Evolutionary conservation across 2,329 filamentous ascomycete species (phyloP).

Genomic region (Pochonia chlamydosporia): DNA sequence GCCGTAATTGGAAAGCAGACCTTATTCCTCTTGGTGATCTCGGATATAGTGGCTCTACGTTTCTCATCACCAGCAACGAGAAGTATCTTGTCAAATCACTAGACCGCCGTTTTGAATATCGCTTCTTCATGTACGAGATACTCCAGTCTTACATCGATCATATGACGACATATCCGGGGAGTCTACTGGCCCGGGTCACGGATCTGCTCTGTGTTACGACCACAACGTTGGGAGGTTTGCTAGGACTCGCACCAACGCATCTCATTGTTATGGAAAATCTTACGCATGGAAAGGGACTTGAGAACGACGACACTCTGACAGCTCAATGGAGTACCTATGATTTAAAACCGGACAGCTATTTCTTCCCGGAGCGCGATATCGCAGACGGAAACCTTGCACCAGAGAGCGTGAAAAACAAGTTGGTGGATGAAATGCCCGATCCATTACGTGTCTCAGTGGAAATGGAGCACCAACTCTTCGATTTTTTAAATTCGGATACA

Average conservation of each 20-base stretch:
- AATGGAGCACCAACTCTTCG: constrained; percentile 51
- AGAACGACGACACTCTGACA: constrained; percentile 34
- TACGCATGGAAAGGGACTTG: constrained; percentile 49
- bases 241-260: constrained; percentile 59
- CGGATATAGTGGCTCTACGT: constrained; percentile 71
- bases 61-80: constrained; percentile 61
- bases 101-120: constrained; percentile 62
- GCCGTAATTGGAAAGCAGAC: constrained; percentile 25
- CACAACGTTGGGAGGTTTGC: constrained; percentile 50
- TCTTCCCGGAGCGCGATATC: constrained; percentile 69
- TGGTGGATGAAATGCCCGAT: constrained; percentile 63
- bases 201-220: constrained; percentile 58
- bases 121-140: constrained; percentile 63
- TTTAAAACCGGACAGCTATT: constrained; percentile 68
- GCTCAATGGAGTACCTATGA: constrained; percentile 63
- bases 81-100: constrained; percentile 67
- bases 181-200: constrained; percentile 64
- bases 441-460: constrained; percentile 52
- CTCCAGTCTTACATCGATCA: constrained; percentile 59
- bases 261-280: constrained; percentile 78
- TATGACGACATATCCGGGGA: constrained; percentile 54
- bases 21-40: constrained; percentile 54
- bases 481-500: constrained; percentile 55
- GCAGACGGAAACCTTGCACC: constrained; percentile 57
- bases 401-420: constrained; percentile 57